phyloP scores from a whole-genome alignment of 805 yeast genomes.

The Wickerhamomyces bisporus region DNA sequence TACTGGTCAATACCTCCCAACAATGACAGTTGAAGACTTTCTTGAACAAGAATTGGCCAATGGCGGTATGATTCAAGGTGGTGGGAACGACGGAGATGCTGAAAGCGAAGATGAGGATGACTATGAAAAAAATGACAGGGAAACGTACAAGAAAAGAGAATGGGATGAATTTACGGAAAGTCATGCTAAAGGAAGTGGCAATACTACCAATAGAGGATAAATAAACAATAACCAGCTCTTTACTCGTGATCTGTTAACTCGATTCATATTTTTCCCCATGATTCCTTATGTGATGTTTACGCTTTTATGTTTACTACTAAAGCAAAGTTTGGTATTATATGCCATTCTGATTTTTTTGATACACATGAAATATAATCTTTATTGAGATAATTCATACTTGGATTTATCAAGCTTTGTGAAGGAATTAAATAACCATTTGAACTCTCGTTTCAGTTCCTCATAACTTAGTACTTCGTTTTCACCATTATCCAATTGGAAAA shows the following conservation, averaged over 20 bases:
- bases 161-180: slow-evolving; percentile 95
- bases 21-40: slow-evolving; percentile 91
- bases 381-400: not conserved
- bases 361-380: not conserved
- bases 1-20: slow-evolving; percentile 88
- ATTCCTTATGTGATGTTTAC: too few species aligned
- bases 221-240: not conserved
- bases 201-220: slow-evolving; percentile 66
- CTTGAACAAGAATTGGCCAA: slow-evolving; percentile 79
- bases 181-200: slow-evolving; percentile 86
- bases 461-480: slow-evolving; percentile 19
- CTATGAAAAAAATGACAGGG: slow-evolving; percentile 49
- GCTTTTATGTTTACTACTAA: too few species aligned
- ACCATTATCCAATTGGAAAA: slow-evolving; percentile 20
- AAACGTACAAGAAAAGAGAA: slow-evolving; percentile 69
- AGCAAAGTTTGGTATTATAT: too few species aligned
- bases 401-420: not conserved
- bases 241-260: too few species aligned
- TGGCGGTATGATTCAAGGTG: slow-evolving; percentile 65
- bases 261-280: too few species aligned
- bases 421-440: not conserved
- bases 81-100: slow-evolving; percentile 32
- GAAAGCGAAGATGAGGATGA: slow-evolving; percentile 50
- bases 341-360: too few species aligned
- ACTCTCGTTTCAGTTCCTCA: slow-evolving; percentile 14